phyloP scores from a whole-genome alignment of 2,329 filamentous ascomycete species.

The Hymenoscyphus fructigenus region DNA sequence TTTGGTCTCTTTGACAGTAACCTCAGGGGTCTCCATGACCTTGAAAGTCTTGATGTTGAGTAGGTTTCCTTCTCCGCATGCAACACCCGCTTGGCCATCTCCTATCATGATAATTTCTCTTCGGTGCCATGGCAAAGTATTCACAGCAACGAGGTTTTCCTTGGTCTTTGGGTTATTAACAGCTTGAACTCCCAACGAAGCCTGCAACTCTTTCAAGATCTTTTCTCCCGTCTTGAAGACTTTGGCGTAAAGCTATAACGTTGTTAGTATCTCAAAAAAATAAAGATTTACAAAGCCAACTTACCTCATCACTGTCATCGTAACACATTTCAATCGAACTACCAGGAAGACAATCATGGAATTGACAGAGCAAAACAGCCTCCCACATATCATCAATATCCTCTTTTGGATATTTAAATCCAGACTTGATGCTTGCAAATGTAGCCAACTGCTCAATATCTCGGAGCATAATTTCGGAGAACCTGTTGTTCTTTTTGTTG shows the following conservation, averaged over 20 bases:
- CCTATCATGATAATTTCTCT: conserved; percentile 68
- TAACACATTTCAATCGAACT: conserved; percentile 98
- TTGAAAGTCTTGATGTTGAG: conserved; percentile 53
- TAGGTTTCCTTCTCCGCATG: conserved; percentile 55
- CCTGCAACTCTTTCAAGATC: conserved; percentile 68
- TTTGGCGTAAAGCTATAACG: conserved; percentile 69
- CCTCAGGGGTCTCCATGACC: conserved; percentile 46
- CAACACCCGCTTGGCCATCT: conserved; percentile 52
- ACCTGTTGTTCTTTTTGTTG: conserved; percentile 93
- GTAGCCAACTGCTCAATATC: conserved; percentile 89
- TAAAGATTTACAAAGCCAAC: conserved; percentile 20
- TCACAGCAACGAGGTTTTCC: conserved; percentile 64
- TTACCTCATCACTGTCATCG: conserved; percentile 82
- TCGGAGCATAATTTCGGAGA: conserved; percentile 78
- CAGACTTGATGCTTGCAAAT: conserved; percentile 69
- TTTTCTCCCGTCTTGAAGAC: conserved; percentile 76
- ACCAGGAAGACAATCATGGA: conserved; percentile 94
- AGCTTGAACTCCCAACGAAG: conserved; percentile 62
- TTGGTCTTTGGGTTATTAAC: conserved; percentile 42
- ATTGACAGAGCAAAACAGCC: conserved; percentile 85
- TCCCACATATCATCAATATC: conserved; percentile 98
- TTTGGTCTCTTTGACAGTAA: conserved; percentile 50
- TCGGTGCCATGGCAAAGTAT: conserved; percentile 85
- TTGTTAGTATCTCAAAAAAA: conserved; percentile 31
- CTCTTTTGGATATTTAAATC: conserved; percentile 88